phyloP scores from a whole-genome alignment of 2,329 filamentous ascomycete genomes.

The Trichophyton schoenleinii region DNA sequence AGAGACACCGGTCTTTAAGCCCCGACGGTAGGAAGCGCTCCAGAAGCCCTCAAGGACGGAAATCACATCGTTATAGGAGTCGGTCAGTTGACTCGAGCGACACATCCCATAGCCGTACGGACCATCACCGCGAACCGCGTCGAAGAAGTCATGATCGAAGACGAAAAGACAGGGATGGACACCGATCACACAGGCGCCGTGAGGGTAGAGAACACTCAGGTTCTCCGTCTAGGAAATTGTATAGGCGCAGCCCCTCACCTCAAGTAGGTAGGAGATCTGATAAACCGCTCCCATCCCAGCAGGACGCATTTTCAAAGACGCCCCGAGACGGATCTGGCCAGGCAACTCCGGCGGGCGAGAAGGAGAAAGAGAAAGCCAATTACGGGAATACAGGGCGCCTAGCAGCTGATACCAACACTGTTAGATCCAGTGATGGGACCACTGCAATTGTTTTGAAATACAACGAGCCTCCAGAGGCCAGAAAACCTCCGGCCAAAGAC shows the following conservation, averaged over 20 bases:
- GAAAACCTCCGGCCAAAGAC: constrained; percentile 67
- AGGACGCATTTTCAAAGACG: constrained; percentile 30
- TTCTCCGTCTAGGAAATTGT: constrained; percentile 3
- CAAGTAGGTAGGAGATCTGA: constrained; percentile 22
- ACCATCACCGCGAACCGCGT: constrained; percentile 19
- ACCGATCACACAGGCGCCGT: constrained; percentile 13
- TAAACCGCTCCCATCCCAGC: constrained; percentile 35
- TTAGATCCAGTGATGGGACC: constrained; percentile 44
- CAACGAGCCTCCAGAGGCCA: constrained; percentile 84
- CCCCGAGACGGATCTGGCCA: constrained; percentile 18
- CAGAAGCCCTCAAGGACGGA: constrained; percentile 8
- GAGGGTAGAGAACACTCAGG: background rate
- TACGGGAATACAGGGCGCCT: constrained; percentile 67
- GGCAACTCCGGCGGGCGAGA: constrained; percentile 22
- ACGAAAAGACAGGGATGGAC: constrained; percentile 16
- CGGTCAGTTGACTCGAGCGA: constrained; percentile 6
- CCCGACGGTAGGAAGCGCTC: constrained; percentile 6
- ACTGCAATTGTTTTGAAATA: constrained; percentile 79
- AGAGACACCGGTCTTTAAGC: constrained; percentile 6
- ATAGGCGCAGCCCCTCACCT: constrained; percentile 18
- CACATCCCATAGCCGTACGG: constrained; percentile 17
- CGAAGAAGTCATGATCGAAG: constrained; percentile 20
- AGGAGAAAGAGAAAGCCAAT: constrained; percentile 76
- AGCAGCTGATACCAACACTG: constrained; percentile 76
- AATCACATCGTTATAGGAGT: constrained; percentile 8